A percentile compares a stretch with the other conserved stretches of the same genome.
Conservation (phyloP, 2,329 filamentous ascomycete species). For the Bipolaris cookei region DNA sequence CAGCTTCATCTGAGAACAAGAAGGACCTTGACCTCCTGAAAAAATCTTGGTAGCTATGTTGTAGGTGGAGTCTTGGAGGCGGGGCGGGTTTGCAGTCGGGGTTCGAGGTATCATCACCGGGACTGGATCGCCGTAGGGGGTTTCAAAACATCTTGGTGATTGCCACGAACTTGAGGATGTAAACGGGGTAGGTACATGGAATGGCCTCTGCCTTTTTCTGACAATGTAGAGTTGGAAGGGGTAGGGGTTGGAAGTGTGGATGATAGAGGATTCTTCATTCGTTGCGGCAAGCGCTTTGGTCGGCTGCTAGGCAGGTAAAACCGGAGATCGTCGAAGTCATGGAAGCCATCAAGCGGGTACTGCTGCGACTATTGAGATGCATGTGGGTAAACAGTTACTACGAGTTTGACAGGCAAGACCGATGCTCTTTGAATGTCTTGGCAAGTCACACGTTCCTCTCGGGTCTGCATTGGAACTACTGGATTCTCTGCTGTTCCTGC, state of each 20-base stretch:
- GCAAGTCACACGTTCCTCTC: neutral
- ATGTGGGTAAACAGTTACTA: constrained; percentile 5
- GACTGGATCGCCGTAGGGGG: neutral
- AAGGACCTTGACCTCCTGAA: neutral
- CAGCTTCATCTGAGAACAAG: neutral
- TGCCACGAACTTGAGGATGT: neutral
- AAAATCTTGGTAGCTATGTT: neutral
- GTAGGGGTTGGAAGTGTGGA: neutral
- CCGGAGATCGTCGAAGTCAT: neutral
- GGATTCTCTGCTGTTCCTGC: neutral
- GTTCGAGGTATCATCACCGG: constrained; percentile 1
- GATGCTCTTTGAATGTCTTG: constrained; percentile 4
- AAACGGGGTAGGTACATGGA: neutral
- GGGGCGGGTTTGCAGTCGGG: neutral
- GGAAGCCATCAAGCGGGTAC: neutral
- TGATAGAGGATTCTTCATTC: neutral
- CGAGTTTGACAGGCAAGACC: neutral
- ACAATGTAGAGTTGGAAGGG: constrained; percentile 1
- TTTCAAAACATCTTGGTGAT: neutral
- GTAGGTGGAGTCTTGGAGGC: constrained; percentile 2
- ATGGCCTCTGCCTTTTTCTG: constrained; percentile 4
- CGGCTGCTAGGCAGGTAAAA: constrained; percentile 1
- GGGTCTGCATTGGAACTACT: neutral
- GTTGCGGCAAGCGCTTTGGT: neutral
- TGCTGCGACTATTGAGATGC: constrained; percentile 6